Evolutionary conservation across 2,329 filamentous ascomycete genomes (phyloP).

Genomic region (Emmonsiellopsis sp.): DNA sequence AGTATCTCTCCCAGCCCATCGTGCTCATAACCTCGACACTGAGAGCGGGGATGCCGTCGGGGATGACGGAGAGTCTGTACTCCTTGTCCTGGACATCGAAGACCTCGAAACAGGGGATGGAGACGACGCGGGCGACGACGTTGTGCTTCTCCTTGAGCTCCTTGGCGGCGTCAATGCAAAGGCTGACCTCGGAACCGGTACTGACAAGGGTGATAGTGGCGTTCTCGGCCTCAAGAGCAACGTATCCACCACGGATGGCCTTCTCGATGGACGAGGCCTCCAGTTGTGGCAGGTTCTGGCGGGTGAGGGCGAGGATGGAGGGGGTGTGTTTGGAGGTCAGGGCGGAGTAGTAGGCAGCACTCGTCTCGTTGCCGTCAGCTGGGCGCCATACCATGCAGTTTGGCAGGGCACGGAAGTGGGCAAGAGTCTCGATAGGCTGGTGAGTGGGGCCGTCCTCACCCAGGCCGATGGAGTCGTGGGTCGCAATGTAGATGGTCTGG

Average conservation of each 20-base stretch:
- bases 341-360: conserved; percentile 92
- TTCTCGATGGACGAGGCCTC: conserved; percentile 86
- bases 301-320: conserved; percentile 86
- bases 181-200: conserved; percentile 90
- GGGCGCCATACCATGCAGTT: conserved; percentile 99
- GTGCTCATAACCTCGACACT: conserved; percentile 96
- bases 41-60: conserved; percentile 85
- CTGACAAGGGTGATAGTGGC: conserved; percentile 85
- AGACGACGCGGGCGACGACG: conserved; percentile 84
- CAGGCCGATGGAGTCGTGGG: conserved; percentile 97
- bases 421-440: conserved; percentile 96
- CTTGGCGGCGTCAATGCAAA: conserved; percentile 89
- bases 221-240: conserved; percentile 71
- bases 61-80: conserved; percentile 86
- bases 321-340: conserved; percentile 84
- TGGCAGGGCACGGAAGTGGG: conserved; percentile 95
- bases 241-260: conserved; percentile 92
- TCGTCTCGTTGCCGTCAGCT: conserved; percentile 96
- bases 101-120: conserved; percentile 92
- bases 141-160: conserved; percentile 80
- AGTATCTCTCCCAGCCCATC: conserved; percentile 97
- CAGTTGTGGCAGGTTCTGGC: conserved; percentile 96
- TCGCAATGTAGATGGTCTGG: conserved; percentile 90
- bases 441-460: conserved; percentile 98
- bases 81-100: conserved; percentile 92